Base-by-base conservation (phyloP, 2,329 filamentous ascomycete species). In the Phaeomoniella chlamydospora region DNA sequence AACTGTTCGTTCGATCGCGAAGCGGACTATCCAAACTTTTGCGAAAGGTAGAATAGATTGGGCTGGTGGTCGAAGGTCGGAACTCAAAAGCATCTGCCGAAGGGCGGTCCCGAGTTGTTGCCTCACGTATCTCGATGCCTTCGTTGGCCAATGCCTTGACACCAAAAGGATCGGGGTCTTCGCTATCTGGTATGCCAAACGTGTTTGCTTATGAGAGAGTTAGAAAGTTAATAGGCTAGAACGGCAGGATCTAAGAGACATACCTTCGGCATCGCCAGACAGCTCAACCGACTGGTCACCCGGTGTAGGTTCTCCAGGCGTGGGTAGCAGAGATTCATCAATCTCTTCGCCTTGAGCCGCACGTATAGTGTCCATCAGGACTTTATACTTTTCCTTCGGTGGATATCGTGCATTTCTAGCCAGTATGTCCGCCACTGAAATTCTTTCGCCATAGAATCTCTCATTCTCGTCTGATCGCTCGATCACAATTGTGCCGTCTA, bases 81-180 rank as follows among this genome's bases (percentile, higher is more conserved):
- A 83, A 90, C 50, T 88, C 83, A 54, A 94, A 92, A 45, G 80
- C 74, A 39, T 79, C 84, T 61, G 79, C 85, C 15, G 72, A 67
- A 2, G 86, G 84, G 37, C 84, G 68, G 37, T 73, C 66, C 34
- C 76, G 73, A 2, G 78, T 80, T 19, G 85, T 86, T n/a, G 87
- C 87, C 60, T 94, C 87, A 36, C 82, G 74, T 45, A 96, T 90
- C 47, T 88, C 83, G 38, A 94, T 64, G 2, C 88, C 88, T 41
- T 86, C 82, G 63, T 85, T 79, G 52, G 94, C 85, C n/a, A 96
- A 62, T 5, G 88, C 87, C 43, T 87, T 71, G 16, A 94, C 81
- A 15, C 88, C 88, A 51, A 83, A 96, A 0, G 88, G 88, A 53
- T 96, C 88, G 0, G 87, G 86, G 47, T 96, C 88, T 37, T 86